Evolutionary conservation across 2,329 filamentous ascomycete genomes (phyloP), one percentile per base, ranked within the genome.

Genomic region (Colletotrichum liriopes): DNA sequence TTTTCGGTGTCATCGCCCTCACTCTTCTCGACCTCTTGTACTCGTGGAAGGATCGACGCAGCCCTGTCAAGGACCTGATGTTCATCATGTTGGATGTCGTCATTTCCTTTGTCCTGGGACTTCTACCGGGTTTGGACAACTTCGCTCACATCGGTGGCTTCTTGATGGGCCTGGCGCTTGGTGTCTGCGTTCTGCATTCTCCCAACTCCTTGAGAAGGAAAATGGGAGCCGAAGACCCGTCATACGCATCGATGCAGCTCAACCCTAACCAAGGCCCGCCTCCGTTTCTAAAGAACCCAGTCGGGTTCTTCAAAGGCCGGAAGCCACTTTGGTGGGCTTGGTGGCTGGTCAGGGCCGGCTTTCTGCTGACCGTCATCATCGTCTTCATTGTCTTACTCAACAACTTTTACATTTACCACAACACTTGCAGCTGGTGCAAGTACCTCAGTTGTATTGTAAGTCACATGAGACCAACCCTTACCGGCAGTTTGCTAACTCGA

Each of bases 61-160:
- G 87, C 41, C 96, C 96, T 0, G 87, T 91, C 81, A 93, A 93
- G 76, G 96, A 98, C 77, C 85, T 99, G n/a, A 84, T 94, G 65
- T 97, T 97, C 81, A 93, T 98, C 80, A 74, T 95, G 58, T 83
- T 98, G 67, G 95, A 98, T 78, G 90, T 98, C 73, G 85, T 92
- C 75, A 95, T 99, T 75, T 94, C 95, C 0, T 98, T 99, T 79
- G 94, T 96, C 20, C 89, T 99, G 2, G 96, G 96, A 43, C 88
- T 99, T 5, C 88, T 99, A 1, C 96, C 96, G 0, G 96, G 95
- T 11, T 84, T 99, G 58, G 96, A 99, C 86, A 99, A 99, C 82
- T 99, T 98, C 82, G 94, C 94, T 20, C 96, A 99, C 77, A 98
- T 99, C 74, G 96, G 96, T 66, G 96, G 96, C 2, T 98, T 98